Base-by-base conservation (phyloP, 2,329 filamentous ascomycete genomes). In the Geosmithia morbida region DNA sequence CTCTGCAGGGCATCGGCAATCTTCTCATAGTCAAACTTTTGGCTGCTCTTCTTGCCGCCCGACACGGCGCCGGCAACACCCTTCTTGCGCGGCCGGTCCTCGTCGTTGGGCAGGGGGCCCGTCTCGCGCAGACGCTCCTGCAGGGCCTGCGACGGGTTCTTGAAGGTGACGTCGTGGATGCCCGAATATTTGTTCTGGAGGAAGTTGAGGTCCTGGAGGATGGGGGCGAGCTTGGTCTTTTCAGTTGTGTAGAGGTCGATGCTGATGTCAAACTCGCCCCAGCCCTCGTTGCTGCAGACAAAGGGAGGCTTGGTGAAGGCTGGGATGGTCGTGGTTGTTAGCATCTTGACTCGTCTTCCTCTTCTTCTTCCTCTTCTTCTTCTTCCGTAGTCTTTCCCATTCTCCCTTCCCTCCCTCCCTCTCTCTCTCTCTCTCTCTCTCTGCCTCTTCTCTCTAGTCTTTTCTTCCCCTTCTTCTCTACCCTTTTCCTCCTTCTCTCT, bases 251-350 rank as follows among this genome's bases (percentile, higher is more conserved):
- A 84, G 55, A 94, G 75, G 51, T 85, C 79, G 58, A 97, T 92
- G 44, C 72, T 74, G 81, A 98, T 90, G 62, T 97, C 92, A 63
- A 98, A 98, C 68, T 97, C 92, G 59, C 92, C 92, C 92, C 92
- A 98, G 55, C 92, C 92, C 67, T 96, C 86, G 66, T 98, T 94
- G 53, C 80, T 73, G 65, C 94, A 94, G 54, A 75, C 76, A 69
- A 97, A 98, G 0, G 92, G 92, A 0, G 88, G 79, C 53, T 85
- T 82, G 60, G 81, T 83, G 69, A 95, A 84, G 20, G 79, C 86
- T 92, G 55, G 7, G 13, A 22, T 19, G 29, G 26, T 44, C n/a
- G n/a, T n/a, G n/a, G 14, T 6, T 17, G 44, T 45, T 30, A 45
- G 44, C 29, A 30, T 37, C 17, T 8, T 26, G n/a, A n/a, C n/a